A percentile compares a stretch with the other conserved stretches of the same genome.
Conservation (phyloP, 805 yeast genomes). For the Sugiyamaella lignohabitans region DNA sequence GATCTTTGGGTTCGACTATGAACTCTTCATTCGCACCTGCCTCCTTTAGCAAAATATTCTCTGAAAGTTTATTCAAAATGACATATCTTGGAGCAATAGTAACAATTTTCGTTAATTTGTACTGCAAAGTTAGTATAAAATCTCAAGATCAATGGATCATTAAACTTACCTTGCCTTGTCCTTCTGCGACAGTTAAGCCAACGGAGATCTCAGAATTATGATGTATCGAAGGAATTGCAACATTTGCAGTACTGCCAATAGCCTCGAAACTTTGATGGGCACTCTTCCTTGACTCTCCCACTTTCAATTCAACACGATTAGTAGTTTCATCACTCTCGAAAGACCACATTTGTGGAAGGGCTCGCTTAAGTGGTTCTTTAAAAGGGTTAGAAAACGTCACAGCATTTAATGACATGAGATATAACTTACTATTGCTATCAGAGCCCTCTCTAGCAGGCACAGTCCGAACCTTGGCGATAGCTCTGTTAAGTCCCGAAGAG, state of each 20-base stretch:
- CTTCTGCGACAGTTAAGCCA: conserved; percentile 67
- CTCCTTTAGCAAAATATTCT: conserved; percentile 55
- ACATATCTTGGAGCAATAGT: conserved; percentile 79
- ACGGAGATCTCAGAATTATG: conserved; percentile 53
- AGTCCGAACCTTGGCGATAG: conserved; percentile 35
- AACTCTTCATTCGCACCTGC: conserved; percentile 50
- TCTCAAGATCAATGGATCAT: neutral
- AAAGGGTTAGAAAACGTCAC: too few relatives aligned
- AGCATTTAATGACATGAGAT: too few relatives aligned
- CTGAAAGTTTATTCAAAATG: conserved; percentile 53
- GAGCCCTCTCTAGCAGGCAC: conserved; percentile 13
- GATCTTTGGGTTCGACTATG: conserved; percentile 21
- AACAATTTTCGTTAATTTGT: conserved; percentile 67
- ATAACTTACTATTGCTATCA: conserved; percentile 1
- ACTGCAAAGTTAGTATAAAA: conserved; percentile 25
- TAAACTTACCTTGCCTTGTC: conserved; percentile 53
- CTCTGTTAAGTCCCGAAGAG: conserved; percentile 47
- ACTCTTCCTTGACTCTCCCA: conserved; percentile 69
- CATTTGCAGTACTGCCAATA: conserved; percentile 71
- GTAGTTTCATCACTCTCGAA: conserved; percentile 53
- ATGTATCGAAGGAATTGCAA: conserved; percentile 34
- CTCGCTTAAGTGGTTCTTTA: conserved; percentile 23
- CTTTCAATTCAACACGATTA: conserved; percentile 58
- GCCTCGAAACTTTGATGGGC: conserved; percentile 78
- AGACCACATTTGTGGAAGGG: conserved; percentile 75